Percentiles rank a stretch among this genome's conserved stretches.
phyloP scores from a whole-genome alignment of 2,329 filamentous ascomycete genomes.

The Thielaviopsis ethacetica region DNA sequence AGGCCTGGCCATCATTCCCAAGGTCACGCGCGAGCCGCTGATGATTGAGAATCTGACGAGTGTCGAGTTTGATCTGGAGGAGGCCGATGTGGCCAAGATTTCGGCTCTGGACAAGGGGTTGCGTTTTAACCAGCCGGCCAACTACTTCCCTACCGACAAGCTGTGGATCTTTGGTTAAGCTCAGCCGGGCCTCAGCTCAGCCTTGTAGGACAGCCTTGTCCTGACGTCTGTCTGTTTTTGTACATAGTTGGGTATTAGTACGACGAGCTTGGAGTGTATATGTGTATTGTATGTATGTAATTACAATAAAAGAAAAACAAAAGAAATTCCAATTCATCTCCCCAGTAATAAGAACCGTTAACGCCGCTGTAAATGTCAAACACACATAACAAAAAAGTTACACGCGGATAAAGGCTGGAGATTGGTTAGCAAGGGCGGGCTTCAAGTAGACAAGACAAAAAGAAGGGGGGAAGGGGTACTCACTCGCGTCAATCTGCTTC shows the following conservation, averaged over 20 bases:
- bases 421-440: background rate
- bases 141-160: conserved; percentile 24
- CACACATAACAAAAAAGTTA: background rate
- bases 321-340: no score
- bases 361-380: background rate
- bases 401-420: background rate
- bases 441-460: background rate
- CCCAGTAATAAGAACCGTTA: no score
- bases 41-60: conserved; percentile 53
- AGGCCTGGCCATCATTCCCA: conserved; percentile 66
- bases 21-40: conserved; percentile 39
- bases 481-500: conserved; percentile 91
- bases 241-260: no score
- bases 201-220: no score
- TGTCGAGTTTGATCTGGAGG: conserved; percentile 46
- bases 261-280: no score
- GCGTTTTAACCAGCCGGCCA: conserved; percentile 55
- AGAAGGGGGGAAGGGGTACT: conserved; percentile 27
- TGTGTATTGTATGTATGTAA: no score
- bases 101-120: conserved; percentile 46
- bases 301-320: no score
- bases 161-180: conserved; percentile 34
- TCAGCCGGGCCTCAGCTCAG: background rate
- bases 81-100: conserved; percentile 52
- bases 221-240: no score